phyloP scores from a whole-genome alignment of 768 basidiomycete species.

The Hericium coralloides region DNA sequence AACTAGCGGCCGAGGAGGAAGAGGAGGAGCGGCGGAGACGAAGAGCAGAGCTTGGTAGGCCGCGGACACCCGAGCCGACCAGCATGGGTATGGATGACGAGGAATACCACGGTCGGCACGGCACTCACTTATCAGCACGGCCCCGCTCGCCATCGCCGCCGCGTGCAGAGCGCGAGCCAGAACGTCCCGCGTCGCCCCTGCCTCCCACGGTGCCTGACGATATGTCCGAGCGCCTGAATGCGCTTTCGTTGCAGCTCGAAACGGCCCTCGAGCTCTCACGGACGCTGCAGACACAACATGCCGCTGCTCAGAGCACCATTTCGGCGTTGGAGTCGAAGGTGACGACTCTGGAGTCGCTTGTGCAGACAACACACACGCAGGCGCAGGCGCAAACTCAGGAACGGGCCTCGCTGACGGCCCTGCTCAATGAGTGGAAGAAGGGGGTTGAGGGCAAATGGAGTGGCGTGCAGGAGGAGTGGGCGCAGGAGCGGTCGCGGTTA shows the following conservation, averaged over 20 bases:
- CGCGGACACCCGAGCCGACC: slow-evolving; percentile 75
- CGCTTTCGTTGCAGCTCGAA: slow-evolving; percentile 63
- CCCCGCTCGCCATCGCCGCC: slow-evolving; percentile 17
- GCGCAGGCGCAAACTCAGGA: slow-evolving; percentile 27
- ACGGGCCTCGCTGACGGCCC: slow-evolving; percentile 40
- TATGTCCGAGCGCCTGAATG: slow-evolving; percentile 52
- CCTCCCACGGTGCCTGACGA: slow-evolving; percentile 37
- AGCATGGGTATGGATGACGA: slow-evolving; percentile 42
- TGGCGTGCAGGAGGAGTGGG: slow-evolving; percentile 74
- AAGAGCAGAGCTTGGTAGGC: slow-evolving; percentile 55
- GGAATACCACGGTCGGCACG: slow-evolving; percentile 23
- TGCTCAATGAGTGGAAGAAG: slow-evolving; percentile 68
- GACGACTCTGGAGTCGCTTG: slow-evolving; percentile 52
- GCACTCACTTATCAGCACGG: slow-evolving; percentile 21
- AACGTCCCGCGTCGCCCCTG: background rate
- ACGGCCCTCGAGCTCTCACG: slow-evolving; percentile 66
- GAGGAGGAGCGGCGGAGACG: slow-evolving; percentile 38
- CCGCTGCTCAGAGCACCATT: slow-evolving; percentile 69
- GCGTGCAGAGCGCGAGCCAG: background rate
- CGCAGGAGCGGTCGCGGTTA: slow-evolving; percentile 68
- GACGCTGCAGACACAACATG: slow-evolving; percentile 69
- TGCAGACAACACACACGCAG: slow-evolving; percentile 39
- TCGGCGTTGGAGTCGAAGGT: slow-evolving; percentile 62
- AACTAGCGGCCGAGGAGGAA: slow-evolving; percentile 31
- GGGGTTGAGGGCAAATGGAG: slow-evolving; percentile 75